These are phyloP conservation scores for Umbellularia californica DNA, from an alignment of 164 flowering plant genomes.

Conservation along the genomic window DNA sequence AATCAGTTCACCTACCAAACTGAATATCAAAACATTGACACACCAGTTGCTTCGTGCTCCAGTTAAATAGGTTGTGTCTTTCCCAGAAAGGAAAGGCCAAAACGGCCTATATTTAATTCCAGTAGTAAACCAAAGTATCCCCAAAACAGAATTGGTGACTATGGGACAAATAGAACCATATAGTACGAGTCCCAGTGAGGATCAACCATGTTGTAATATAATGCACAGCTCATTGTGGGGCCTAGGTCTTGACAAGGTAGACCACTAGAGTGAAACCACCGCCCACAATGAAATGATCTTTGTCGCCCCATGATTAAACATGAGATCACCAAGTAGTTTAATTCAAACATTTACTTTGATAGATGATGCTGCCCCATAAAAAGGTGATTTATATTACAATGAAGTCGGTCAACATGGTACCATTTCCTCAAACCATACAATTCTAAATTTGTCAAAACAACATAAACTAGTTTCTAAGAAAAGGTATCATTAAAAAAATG, in stretches of 20 bases:
- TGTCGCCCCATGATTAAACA: not conserved
- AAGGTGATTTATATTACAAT: not conserved
- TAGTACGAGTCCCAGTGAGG: not conserved
- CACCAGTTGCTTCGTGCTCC: not conserved
- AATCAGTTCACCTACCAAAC: constrained; percentile 12
- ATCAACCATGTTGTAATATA: too few species aligned
- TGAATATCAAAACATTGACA: constrained; percentile 5
- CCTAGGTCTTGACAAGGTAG: not conserved
- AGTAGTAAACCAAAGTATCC: too few species aligned
- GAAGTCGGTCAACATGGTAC: not conserved
- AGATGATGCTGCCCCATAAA: not conserved
- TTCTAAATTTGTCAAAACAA: not conserved
- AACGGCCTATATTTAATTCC: too few species aligned
- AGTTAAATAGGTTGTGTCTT: not conserved
- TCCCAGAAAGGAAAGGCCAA: not conserved
- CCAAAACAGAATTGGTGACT: too few species aligned
- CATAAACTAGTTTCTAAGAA: not conserved
- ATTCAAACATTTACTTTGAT: not conserved
- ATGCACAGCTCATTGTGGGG: not conserved
- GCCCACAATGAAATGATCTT: not conserved
- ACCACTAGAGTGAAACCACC: not conserved
- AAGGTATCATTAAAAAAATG: not conserved
- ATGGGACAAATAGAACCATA: not conserved
- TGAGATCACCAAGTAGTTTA: not conserved
- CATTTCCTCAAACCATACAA: not conserved